Evolutionary conservation across 768 basidiomycete genomes (phyloP), one percentile per base, ranked within the genome.

Genomic region (Mycena pura): DNA sequence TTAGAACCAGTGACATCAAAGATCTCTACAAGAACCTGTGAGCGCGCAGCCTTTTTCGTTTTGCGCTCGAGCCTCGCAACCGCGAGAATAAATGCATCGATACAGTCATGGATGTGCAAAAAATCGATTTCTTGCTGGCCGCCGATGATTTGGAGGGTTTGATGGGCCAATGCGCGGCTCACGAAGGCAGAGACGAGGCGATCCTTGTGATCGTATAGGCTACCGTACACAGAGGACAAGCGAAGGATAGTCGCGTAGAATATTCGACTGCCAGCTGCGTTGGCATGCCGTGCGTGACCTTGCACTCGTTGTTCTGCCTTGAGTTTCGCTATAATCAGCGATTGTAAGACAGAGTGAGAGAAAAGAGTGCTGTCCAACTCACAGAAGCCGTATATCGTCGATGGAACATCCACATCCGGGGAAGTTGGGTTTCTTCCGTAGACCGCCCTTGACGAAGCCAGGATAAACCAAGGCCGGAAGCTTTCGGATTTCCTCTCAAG

Each of bases 141-240:
- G 13, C 52, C 52, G 9, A 43, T 29, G 28, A 53, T 41, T 29
- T 53, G 52, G 25, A 53, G 25, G 39, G 52, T 29, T 43, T 53
- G 52, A 53, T 53, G 52, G 21, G 40, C 28, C n/a, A 53, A 19
- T 22, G 39, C 39, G 17, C 40, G 39, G 21, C 27, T 53, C 19
- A 53, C 52, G 39, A 53, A 27, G 28, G n/a, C 22, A 22, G 52
- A 9, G 31, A 53, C 40, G 29, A 53, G 52, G 39, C 52, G 52
- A 13, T 53, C 52, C 5, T 29, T 41, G 40, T 53, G 52, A 36
- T 53, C 52, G 40, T 53, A 41, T 13, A 28, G 17, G 25, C 52
- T 32, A 19, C 52, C 52, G 31, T 53, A 53, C 31, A 53, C 52
- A 27, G 32, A 36, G 11, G 50, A 39, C 22, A 51, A 17, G 38